Base-by-base conservation (phyloP, 2,329 filamentous ascomycete genomes). In the Aspergillus sp. region DNA sequence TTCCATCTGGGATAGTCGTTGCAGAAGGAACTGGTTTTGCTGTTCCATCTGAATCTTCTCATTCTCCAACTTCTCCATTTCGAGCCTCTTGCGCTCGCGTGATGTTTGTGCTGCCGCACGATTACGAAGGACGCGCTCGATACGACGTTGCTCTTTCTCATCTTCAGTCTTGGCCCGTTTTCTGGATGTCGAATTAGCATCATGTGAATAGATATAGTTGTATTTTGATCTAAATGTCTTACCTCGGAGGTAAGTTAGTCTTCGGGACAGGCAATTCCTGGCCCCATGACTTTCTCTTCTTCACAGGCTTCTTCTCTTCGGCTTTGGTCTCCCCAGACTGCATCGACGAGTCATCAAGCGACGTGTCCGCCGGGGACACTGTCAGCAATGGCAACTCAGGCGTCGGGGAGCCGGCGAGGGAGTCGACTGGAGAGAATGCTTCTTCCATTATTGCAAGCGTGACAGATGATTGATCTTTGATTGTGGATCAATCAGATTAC, bases 121-220 rank as follows among this genome's bases (percentile, higher is more conserved):
- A 75, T 99, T 99, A 48, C 95, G 90, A 70, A 98, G 91, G 66
- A 99, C 95, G 64, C 95, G 91, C 82, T 99, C 95, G 58, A 98
- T 96, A 63, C 95, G 91, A 48, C 95, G 90, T 79, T 99, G 95
- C 80, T 98, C 95, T 81, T 99, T 99, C 79, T 99, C 95, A 72
- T 97, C 95, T 71, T 96, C 94, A 2, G 95, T 99, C 85, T 98
- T 99, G 70, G 95, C 95, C 64, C 95, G 92, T 87, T 99, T 99
- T 67, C 91, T 92, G 64, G 0, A 59, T 58, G 7, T 61, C 2
- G 54, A 8, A 55, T 72, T 63, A 66, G 64, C 19, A 32, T 23
- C 43, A 17, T 48, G 17, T 30, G 19, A 53, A 23, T 36, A 36
- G 10, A 36, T 6, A 47, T 36, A n/a, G n/a, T 12, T 4, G 28